These are phyloP conservation scores for Spirogloea muscicola DNA, from an alignment of 139 green algal genomes.

Conservation along the genomic window DNA sequence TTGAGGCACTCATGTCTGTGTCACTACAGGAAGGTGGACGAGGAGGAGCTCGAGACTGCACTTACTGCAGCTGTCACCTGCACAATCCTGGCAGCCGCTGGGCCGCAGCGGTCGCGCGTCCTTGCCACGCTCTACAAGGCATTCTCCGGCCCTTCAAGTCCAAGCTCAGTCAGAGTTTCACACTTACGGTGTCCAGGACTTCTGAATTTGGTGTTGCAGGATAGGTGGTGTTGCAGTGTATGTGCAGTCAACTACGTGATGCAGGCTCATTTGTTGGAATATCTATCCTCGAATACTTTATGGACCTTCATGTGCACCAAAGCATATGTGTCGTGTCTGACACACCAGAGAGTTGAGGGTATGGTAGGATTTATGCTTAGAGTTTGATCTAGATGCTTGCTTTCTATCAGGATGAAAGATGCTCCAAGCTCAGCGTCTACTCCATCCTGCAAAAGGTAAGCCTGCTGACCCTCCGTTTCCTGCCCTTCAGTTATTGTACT, in stretches of 20 bases:
- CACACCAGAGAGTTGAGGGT: too few relatives aligned
- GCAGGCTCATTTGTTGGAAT: too few relatives aligned
- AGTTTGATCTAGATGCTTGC: too few relatives aligned
- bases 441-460: slow-evolving; percentile 88
- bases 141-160: slow-evolving; percentile 5
- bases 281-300: too few relatives aligned
- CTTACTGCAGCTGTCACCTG: slow-evolving; percentile 80
- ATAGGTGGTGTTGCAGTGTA: neutral
- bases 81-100: slow-evolving; percentile 83
- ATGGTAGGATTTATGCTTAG: too few relatives aligned
- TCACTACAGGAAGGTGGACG: slow-evolving; percentile 55
- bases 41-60: slow-evolving; percentile 64
- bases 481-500: too few relatives aligned
- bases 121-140: slow-evolving; percentile 57
- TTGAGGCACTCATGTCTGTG: too few relatives aligned
- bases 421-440: slow-evolving; percentile 64
- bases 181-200: neutral
- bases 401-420: slow-evolving; percentile 80
- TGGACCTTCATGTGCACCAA: too few relatives aligned
- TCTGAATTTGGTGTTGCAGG: neutral
- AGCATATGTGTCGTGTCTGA: too few relatives aligned
- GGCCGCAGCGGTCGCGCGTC: slow-evolving; percentile 71
- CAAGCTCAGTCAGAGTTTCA: neutral
- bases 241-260: too few relatives aligned
- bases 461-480: too few relatives aligned